A percentile compares a stretch with the other conserved stretches of the same genome.
Conservation (phyloP, 345 rosid genomes). For the Brassica napus region DNA sequence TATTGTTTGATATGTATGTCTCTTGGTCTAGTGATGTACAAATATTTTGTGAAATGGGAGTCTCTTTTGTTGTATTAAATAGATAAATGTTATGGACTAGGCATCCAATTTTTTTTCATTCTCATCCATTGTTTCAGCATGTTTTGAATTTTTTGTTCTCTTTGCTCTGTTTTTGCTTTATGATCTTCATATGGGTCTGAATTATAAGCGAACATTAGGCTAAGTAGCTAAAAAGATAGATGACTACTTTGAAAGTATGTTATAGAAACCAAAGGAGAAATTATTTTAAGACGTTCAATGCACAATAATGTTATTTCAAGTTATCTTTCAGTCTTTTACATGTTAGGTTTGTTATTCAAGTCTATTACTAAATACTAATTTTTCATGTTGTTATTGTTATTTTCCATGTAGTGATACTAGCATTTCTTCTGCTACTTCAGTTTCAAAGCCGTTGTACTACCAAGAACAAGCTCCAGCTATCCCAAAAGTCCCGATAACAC, state of each 20-base stretch:
- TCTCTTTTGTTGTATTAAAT: background rate
- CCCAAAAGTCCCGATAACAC: slow-evolving; percentile 40
- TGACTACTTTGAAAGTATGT: slow-evolving; percentile 7
- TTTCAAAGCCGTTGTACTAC: slow-evolving; percentile 50
- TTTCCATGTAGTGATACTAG: slow-evolving; percentile 56
- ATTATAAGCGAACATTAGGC: background rate
- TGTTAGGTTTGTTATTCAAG: background rate
- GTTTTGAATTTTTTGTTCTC: background rate
- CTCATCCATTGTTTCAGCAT: background rate
- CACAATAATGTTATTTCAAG: too few relatives aligned
- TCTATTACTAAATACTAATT: slow-evolving; percentile 10
- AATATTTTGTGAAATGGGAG: background rate
- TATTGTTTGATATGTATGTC: background rate
- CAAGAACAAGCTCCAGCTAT: slow-evolving; percentile 54
- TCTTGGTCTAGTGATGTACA: background rate
- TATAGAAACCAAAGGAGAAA: background rate
- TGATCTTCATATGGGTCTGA: slow-evolving; percentile 11
- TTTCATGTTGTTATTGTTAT: background rate
- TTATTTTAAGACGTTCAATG: background rate
- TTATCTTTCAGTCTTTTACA: too few relatives aligned
- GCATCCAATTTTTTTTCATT: background rate
- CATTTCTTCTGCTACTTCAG: slow-evolving; percentile 60
- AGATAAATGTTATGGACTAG: background rate
- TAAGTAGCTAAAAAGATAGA: slow-evolving; percentile 13
- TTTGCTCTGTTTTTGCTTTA: background rate